These are phyloP conservation scores for Quaeritorhiza haematococci DNA, from an alignment of 371 early-diverging fungal genomes.

Conservation along the genomic window DNA sequence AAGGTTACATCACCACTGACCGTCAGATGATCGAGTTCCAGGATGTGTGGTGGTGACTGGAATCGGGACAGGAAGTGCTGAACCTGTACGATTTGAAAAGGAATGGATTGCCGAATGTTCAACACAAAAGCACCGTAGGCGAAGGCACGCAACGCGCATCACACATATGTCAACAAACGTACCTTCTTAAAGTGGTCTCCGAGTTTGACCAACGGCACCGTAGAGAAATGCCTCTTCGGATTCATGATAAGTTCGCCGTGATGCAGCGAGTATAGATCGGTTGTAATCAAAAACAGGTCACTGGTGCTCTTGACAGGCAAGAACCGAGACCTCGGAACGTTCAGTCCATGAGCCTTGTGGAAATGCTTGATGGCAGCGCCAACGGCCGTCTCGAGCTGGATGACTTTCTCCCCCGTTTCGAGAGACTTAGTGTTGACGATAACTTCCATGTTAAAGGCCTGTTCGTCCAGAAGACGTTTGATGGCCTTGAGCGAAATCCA, in stretches of 20 bases:
- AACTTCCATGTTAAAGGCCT: conserved; percentile 80
- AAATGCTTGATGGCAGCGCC: conserved; percentile 98
- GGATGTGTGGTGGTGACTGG: conserved; percentile 83
- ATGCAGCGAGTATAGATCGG: conserved; percentile 81
- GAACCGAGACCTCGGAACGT: conserved; percentile 94
- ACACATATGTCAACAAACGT: too few species aligned
- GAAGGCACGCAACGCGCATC: too few species aligned
- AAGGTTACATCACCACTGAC: conserved; percentile 94
- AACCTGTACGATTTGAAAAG: too few species aligned
- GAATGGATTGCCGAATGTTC: too few species aligned
- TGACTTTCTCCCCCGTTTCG: conserved; percentile 75
- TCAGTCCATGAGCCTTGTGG: conserved; percentile 85
- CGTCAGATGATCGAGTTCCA: conserved; percentile 93
- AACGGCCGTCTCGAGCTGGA: conserved; percentile 97
- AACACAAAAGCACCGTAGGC: too few species aligned
- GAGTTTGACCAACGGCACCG: conserved; percentile 86
- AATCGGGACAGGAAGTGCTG: conserved; percentile 64
- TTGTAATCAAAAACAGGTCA: conserved; percentile 91
- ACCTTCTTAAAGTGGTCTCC: conserved; percentile 96
- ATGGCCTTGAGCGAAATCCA: conserved; percentile 92
- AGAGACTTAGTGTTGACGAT: conserved; percentile 92
- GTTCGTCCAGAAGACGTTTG: conserved; percentile 77
- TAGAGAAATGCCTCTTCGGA: conserved; percentile 81
- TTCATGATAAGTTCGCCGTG: conserved; percentile 85
- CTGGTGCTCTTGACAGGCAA: conserved; percentile 96